Percentiles rank a stretch among this genome's conserved stretches.
Evolutionary conservation across 2,329 filamentous ascomycete species (phyloP).

Genomic region (Colletotrichum endophyticum): DNA sequence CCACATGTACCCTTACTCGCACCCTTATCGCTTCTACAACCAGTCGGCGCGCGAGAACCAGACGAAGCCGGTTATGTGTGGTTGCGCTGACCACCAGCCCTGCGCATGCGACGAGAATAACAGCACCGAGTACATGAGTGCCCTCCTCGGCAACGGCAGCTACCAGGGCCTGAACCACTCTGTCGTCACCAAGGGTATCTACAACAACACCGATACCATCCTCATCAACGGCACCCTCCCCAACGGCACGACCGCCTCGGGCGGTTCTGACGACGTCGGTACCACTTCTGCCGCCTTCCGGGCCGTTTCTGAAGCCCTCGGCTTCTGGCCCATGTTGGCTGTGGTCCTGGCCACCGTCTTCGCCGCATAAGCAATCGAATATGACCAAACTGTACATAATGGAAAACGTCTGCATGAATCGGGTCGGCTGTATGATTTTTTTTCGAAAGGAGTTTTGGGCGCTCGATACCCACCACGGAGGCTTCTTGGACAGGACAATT

Average conservation of each 20-base stretch:
- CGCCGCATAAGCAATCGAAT: constrained; percentile 33
- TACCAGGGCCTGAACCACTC: constrained; percentile 58
- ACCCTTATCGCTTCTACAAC: constrained; percentile 61
- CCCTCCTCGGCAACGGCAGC: constrained; percentile 68
- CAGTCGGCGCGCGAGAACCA: constrained; percentile 53
- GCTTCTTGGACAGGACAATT: not conserved
- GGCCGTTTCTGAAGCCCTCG: constrained; percentile 40
- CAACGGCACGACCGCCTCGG: constrained; percentile 64
- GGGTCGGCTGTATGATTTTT: not conserved
- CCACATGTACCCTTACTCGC: constrained; percentile 61
- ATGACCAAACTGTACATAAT: not conserved
- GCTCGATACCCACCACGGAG: not conserved
- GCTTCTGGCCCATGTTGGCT: constrained; percentile 55
- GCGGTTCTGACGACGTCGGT: constrained; percentile 36
- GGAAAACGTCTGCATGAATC: not conserved
- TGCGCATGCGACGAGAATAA: constrained; percentile 57
- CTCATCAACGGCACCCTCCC: constrained; percentile 78
- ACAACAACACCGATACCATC: constrained; percentile 61
- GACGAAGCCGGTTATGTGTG: constrained; percentile 64
- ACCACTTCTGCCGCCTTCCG: constrained; percentile 35
- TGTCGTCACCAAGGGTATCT: constrained; percentile 61
- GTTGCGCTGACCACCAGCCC: constrained; percentile 57
- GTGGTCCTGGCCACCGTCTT: constrained; percentile 51
- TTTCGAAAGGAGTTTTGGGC: not conserved
- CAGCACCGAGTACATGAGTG: constrained; percentile 56